Evolutionary conservation across 306 rosid species (phyloP).

Genomic region (Macrotyloma uniflorum): DNA sequence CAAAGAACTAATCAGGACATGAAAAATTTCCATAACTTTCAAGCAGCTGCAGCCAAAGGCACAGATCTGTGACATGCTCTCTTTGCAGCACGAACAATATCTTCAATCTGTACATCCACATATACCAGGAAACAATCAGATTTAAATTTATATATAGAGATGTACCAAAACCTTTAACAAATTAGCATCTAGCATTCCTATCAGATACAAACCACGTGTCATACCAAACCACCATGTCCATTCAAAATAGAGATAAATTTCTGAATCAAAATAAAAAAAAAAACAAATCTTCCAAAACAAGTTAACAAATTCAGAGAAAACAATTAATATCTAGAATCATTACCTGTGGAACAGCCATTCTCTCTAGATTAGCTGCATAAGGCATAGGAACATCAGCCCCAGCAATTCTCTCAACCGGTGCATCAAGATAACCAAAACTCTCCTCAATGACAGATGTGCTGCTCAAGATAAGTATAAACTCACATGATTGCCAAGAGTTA

Average conservation of each 20-base stretch:
- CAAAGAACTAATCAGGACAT: conserved; percentile 48
- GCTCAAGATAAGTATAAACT: conserved; percentile 42
- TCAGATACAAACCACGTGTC: neutral
- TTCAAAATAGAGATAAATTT: conserved; percentile 23
- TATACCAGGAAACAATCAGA: conserved; percentile 29
- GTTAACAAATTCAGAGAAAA: conserved; percentile 1
- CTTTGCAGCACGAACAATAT: conserved; percentile 96
- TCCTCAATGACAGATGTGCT: conserved; percentile 95
- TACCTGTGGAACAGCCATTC: conserved; percentile 98
- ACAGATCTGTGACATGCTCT: conserved; percentile 87
- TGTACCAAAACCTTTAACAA: conserved; percentile 23
- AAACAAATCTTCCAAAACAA: neutral
- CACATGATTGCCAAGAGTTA: conserved; percentile 8
- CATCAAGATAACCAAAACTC: conserved; percentile 95
- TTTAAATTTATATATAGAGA: conserved; percentile 10
- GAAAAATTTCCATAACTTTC: conserved; percentile 37
- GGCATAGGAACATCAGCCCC: conserved; percentile 99
- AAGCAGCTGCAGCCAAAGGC: conserved; percentile 75
- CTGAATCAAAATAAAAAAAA: neutral
- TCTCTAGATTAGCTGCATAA: conserved; percentile 94
- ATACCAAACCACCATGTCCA: neutral
- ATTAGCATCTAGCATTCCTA: neutral
- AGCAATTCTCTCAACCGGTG: conserved; percentile 90
- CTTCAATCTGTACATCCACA: conserved; percentile 71
- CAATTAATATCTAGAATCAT: conserved; percentile 8